A percentile compares a stretch with the other conserved stretches of the same genome.
Conservation (phyloP, 768 basidiomycete species). For the Tricholoma furcatifolium region DNA sequence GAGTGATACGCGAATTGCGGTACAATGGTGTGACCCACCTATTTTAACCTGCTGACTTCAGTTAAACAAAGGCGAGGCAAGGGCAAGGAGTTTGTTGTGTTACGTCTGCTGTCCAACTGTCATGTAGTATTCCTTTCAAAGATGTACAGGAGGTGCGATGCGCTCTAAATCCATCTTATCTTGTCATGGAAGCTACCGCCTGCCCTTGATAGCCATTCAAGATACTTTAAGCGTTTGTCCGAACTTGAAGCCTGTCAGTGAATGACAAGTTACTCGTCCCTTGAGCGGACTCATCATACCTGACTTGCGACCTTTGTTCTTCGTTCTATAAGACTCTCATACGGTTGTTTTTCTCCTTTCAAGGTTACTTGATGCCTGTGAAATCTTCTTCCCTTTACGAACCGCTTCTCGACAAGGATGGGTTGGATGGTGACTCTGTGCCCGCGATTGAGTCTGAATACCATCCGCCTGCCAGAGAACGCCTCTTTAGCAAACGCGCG, state of each 20-base stretch:
- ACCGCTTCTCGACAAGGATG: slow-evolving; percentile 8
- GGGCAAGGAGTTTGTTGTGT: not conserved
- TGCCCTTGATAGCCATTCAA: not conserved
- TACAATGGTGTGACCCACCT: not conserved
- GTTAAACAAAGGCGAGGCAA: not conserved
- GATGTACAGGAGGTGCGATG: not conserved
- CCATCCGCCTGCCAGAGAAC: not conserved
- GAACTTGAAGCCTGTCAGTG: not conserved
- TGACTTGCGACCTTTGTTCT: not conserved
- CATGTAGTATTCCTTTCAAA: not conserved
- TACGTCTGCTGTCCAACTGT: not conserved
- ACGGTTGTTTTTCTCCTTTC: not conserved
- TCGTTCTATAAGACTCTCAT: not conserved
- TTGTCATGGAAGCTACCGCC: not conserved
- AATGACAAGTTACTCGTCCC: slow-evolving; percentile 4
- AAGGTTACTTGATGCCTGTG: slow-evolving; percentile 2
- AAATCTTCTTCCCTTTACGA: slow-evolving; percentile 7
- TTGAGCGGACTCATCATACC: not conserved
- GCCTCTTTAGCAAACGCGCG: not conserved
- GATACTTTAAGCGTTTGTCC: not conserved
- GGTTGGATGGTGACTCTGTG: not conserved
- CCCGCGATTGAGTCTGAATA: not conserved
- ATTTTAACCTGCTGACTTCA: not conserved
- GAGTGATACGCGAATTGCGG: not conserved
- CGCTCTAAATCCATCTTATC: not conserved